Conservation (phyloP, 768 basidiomycete species). For the Pleurotus ostreatus region DNA sequence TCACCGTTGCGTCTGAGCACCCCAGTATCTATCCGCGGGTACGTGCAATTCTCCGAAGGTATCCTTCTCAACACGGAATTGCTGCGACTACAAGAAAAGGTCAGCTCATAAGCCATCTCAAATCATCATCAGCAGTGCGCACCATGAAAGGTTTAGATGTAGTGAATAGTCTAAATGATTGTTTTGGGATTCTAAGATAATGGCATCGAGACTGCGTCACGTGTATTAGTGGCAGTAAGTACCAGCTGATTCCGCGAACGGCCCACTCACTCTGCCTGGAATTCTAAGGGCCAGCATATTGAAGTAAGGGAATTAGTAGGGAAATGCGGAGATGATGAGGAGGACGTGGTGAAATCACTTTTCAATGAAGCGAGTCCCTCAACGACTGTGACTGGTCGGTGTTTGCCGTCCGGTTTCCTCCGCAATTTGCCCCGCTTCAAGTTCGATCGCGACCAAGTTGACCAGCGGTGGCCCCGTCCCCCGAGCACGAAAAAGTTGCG, state of each 20-base stretch:
- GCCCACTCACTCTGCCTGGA: constrained; percentile 3
- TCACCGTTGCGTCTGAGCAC: constrained; percentile 94
- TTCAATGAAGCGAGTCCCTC: no score
- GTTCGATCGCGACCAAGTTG: no score
- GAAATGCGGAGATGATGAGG: background rate
- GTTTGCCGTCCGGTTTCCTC: constrained; percentile 8
- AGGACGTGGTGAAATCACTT: background rate
- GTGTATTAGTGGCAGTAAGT: background rate
- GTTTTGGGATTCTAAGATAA: background rate
- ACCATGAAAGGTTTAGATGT: constrained; percentile 27
- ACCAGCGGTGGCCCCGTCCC: no score
- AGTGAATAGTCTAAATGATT: constrained; percentile 25
- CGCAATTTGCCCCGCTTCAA: background rate
- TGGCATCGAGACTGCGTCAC: constrained; percentile 3
- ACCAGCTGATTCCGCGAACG: background rate
- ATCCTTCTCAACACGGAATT: constrained; percentile 81
- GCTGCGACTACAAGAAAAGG: constrained; percentile 31
- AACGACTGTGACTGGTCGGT: background rate
- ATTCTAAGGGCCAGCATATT: background rate
- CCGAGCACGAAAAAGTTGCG: no score
- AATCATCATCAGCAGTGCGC: constrained; percentile 5
- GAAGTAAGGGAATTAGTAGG: background rate
- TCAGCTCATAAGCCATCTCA: background rate
- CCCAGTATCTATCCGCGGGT: constrained; percentile 80
- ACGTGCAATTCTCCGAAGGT: constrained; percentile 96